Conservation (phyloP, 768 basidiomycete species). For the Pleurotus citrinopileatus region DNA sequence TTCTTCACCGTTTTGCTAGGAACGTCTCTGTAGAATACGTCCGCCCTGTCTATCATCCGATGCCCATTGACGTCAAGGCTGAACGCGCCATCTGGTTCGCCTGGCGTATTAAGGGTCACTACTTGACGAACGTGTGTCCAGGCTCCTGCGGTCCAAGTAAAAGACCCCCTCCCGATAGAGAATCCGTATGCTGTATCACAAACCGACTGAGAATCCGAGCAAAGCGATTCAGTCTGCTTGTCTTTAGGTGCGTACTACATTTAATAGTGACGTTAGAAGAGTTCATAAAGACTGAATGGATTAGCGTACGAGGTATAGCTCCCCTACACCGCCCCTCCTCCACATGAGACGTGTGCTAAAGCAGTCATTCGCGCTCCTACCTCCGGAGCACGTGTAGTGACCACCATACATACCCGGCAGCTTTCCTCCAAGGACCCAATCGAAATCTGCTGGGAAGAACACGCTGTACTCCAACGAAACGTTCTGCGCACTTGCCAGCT, state of each 20-base stretch:
- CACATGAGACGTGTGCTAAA: constrained; percentile 90
- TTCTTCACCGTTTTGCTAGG: constrained; percentile 10
- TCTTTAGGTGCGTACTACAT: constrained; percentile 73
- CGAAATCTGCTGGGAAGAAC: constrained; percentile 72
- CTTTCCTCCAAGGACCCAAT: constrained; percentile 83
- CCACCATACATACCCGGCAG: constrained; percentile 81
- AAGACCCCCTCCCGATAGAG: constrained; percentile 73
- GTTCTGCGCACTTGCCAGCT: constrained; percentile 43
- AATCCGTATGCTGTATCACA: constrained; percentile 70
- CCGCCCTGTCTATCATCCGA: constrained; percentile 47
- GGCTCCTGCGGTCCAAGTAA: constrained; percentile 52
- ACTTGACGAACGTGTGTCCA: constrained; percentile 78
- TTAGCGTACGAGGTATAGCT: constrained; percentile 66
- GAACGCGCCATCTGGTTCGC: constrained; percentile 64
- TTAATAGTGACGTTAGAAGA: neutral
- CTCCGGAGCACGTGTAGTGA: constrained; percentile 67
- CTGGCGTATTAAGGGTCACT: constrained; percentile 72
- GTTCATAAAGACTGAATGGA: neutral
- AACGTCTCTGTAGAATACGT: constrained; percentile 60
- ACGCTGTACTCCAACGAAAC: constrained; percentile 68
- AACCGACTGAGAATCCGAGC: constrained; percentile 53
- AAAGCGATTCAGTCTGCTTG: constrained; percentile 59
- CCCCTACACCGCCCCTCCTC: constrained; percentile 63
- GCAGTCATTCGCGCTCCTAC: constrained; percentile 66
- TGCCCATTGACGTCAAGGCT: constrained; percentile 60